Evolutionary conservation across 345 rosid genomes (phyloP).

Genomic region (Aquilaria sinensis): DNA sequence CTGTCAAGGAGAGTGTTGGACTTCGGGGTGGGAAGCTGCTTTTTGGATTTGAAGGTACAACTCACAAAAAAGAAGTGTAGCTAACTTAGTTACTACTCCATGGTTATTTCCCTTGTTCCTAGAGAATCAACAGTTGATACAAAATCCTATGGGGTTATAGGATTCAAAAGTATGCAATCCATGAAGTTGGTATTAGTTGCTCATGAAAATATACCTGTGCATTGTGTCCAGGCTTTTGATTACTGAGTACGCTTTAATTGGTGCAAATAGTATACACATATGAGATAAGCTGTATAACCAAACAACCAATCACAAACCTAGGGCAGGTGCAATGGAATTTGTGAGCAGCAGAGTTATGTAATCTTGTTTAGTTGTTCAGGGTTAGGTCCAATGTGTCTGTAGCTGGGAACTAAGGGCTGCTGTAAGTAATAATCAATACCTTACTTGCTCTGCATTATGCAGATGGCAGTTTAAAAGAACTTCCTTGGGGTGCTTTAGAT

Average conservation of each 20-base stretch:
- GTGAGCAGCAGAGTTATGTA: no score
- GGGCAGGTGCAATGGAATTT: no score
- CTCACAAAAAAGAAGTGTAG: slow-evolving; percentile 3
- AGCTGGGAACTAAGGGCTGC: no score
- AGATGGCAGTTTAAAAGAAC: slow-evolving; percentile 65
- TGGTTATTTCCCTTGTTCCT: slow-evolving; percentile 2
- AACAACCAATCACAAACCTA: no score
- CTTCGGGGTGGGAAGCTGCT: slow-evolving; percentile 65
- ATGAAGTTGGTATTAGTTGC: background rate
- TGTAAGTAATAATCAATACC: no score
- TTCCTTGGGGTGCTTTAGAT: slow-evolving; percentile 94
- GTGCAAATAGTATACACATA: background rate
- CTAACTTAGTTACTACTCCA: slow-evolving; percentile 8
- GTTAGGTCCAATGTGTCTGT: no score
- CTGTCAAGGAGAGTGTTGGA: slow-evolving; percentile 64
- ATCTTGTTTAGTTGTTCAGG: no score
- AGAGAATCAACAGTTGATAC: slow-evolving; percentile 1
- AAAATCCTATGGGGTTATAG: no score
- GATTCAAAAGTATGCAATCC: background rate
- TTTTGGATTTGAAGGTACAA: slow-evolving; percentile 67
- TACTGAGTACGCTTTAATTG: background rate
- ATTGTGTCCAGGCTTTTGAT: background rate
- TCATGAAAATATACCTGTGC: no score
- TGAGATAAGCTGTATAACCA: background rate
- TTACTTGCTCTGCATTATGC: slow-evolving; percentile 13